phyloP scores from a whole-genome alignment of 176 grass and related monocot genomes.

The Oryza meyeriana region DNA sequence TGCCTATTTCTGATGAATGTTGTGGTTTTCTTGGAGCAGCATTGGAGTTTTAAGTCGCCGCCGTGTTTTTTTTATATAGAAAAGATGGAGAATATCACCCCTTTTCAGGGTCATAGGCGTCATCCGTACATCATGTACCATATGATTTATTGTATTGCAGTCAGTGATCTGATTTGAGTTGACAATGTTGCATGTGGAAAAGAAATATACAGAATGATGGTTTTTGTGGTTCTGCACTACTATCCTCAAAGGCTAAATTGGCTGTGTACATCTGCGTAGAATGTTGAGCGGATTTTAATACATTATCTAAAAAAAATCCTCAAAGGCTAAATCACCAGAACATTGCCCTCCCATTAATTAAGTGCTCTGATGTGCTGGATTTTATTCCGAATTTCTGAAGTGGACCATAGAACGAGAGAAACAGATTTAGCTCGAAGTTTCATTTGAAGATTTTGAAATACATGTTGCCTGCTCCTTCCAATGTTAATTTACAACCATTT shows the following conservation, averaged over 20 bases:
- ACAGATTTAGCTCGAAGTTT: too few species aligned
- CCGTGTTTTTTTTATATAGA: not conserved
- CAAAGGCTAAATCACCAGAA: too few species aligned
- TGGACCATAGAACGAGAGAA: too few species aligned
- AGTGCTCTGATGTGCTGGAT: not conserved
- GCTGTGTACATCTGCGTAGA: too few species aligned
- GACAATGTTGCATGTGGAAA: not conserved
- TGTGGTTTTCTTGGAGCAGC: slow-evolving; percentile 40
- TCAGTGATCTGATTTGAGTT: not conserved
- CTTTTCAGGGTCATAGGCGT: not conserved
- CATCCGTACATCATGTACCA: not conserved
- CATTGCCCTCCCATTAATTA: not conserved
- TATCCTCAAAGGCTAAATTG: too few species aligned
- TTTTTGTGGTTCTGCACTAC: not conserved
- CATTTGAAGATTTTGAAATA: too few species aligned
- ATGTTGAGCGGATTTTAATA: too few species aligned
- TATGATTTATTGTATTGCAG: not conserved
- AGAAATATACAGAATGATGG: not conserved
- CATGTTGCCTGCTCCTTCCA: too few species aligned
- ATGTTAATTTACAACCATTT: too few species aligned
- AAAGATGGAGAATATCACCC: not conserved
- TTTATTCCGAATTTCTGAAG: not conserved
- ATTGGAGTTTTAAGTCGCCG: slow-evolving; percentile 19
- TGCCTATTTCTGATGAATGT: not conserved
- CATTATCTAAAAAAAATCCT: too few species aligned